Conservation (phyloP, 179 eudicot species). For the Spinacia oleracea region DNA sequence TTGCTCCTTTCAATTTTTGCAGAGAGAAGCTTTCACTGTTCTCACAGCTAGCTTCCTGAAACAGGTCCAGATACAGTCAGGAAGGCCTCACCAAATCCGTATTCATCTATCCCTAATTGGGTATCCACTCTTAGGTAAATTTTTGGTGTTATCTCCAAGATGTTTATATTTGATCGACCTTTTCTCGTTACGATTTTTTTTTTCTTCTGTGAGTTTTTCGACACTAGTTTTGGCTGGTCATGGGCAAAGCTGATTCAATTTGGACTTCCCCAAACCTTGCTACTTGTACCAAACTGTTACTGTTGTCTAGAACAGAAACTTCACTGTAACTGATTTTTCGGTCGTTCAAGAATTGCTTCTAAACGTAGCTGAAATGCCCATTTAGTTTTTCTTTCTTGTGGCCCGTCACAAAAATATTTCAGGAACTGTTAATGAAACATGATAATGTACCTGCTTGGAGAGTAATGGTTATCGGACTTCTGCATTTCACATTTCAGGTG, state of each 20-base stretch:
- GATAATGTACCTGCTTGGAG: background rate
- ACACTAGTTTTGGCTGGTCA: background rate
- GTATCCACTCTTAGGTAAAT: constrained; percentile 77
- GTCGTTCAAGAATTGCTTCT: background rate
- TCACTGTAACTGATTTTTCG: background rate
- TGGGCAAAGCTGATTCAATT: background rate
- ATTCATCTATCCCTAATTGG: constrained; percentile 94
- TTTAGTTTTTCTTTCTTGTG: background rate
- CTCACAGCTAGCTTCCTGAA: constrained; percentile 20
- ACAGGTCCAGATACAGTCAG: constrained; percentile 96
- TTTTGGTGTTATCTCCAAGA: background rate
- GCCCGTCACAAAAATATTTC: background rate
- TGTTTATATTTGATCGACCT: background rate
- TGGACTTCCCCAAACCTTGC: background rate
- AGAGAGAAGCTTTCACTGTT: background rate
- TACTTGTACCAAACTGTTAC: background rate
- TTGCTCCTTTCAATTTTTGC: constrained; percentile 1
- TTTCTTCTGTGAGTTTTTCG: background rate
- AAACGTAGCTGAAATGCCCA: background rate
- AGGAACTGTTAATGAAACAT: background rate
- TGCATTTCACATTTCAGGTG: constrained; percentile 62
- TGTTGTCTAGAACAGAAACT: background rate
- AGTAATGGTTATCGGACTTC: background rate
- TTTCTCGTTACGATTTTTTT: too few relatives aligned
- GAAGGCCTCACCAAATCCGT: constrained; percentile 99